A percentile compares a stretch with the other conserved stretches of the same genome.
Evolutionary conservation across 305 asterid genomes (phyloP).

Genomic region (Nicotiana rustica): DNA sequence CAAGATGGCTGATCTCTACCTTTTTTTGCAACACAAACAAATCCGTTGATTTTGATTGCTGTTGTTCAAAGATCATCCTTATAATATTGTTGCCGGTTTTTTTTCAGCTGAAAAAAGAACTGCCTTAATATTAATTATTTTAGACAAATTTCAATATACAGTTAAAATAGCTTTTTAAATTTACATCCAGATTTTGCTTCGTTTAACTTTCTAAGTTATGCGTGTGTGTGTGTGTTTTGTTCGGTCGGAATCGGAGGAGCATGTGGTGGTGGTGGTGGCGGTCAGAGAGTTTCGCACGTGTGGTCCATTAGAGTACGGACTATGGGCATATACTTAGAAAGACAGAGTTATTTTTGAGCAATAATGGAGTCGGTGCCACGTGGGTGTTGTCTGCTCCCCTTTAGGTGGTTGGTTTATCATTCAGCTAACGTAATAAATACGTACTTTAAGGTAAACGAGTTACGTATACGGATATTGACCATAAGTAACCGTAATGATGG

Average conservation of each 20-base stretch:
- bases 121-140: not conserved
- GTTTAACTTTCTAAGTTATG: too few relatives aligned
- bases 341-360: not conserved
- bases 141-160: too few relatives aligned
- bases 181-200: too few relatives aligned
- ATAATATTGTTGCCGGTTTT: conserved; percentile 18
- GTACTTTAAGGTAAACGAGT: not conserved
- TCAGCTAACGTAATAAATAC: conserved; percentile 13
- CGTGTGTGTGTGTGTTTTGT: not conserved
- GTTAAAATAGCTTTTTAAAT: not conserved
- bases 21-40: conserved; percentile 33
- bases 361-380: not conserved
- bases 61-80: conserved; percentile 29
- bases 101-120: not conserved
- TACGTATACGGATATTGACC: not conserved
- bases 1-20: not conserved
- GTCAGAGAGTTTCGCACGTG: not conserved
- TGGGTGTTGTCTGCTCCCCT: not conserved
- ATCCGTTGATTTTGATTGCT: not conserved
- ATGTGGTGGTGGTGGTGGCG: not conserved
- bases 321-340: not conserved
- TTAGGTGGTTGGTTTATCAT: not conserved
- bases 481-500: too few relatives aligned
- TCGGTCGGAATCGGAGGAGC: conserved; percentile 7
- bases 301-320: conserved; percentile 16